A percentile compares a stretch with the other conserved stretches of the same genome.
These are phyloP conservation scores for Suillus subalutaceus DNA, from an alignment of 768 basidiomycete species.

Conservation along the genomic window DNA sequence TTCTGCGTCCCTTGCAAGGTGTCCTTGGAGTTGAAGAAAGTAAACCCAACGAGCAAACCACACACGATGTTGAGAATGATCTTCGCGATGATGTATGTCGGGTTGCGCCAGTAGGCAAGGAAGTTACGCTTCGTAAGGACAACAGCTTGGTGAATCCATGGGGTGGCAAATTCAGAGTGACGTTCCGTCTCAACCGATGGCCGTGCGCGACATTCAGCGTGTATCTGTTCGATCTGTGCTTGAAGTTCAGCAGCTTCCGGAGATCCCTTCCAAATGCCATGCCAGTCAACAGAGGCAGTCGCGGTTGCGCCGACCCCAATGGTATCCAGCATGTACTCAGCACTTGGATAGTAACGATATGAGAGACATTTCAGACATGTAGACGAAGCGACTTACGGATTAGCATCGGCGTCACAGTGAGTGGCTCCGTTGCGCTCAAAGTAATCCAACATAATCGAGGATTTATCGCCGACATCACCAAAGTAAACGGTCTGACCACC, in stretches of 20 bases:
- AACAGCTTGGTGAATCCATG: slow-evolving; percentile 40
- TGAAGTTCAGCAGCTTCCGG: slow-evolving; percentile 40
- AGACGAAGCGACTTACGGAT: slow-evolving; percentile 22
- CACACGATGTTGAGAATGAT: slow-evolving; percentile 36
- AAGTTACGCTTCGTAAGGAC: slow-evolving; percentile 37
- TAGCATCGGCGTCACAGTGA: slow-evolving; percentile 21
- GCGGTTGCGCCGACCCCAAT: slow-evolving; percentile 63
- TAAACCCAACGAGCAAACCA: slow-evolving; percentile 45
- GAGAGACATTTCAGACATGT: neutral
- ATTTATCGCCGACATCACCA: slow-evolving; percentile 41
- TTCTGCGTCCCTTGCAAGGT: slow-evolving; percentile 44
- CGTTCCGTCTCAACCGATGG: slow-evolving; percentile 23
- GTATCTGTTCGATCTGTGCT: slow-evolving; percentile 46
- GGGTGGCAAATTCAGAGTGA: slow-evolving; percentile 38
- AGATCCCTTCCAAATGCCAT: slow-evolving; percentile 49
- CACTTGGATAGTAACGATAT: slow-evolving; percentile 28
- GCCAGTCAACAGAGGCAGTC: slow-evolving; percentile 50
- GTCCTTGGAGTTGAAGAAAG: slow-evolving; percentile 41
- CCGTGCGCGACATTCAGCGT: slow-evolving; percentile 37
- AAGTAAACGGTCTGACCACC: slow-evolving; percentile 75
- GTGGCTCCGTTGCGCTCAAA: slow-evolving; percentile 28
- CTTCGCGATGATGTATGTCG: slow-evolving; percentile 43
- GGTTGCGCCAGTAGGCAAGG: slow-evolving; percentile 42
- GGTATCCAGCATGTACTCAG: slow-evolving; percentile 52
- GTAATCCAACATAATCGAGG: slow-evolving; percentile 24